Evolutionary conservation across 495 filamentous ascomycete genomes (phyloP).

Genomic region (Aspergillus sclerotiicarbonarius): DNA sequence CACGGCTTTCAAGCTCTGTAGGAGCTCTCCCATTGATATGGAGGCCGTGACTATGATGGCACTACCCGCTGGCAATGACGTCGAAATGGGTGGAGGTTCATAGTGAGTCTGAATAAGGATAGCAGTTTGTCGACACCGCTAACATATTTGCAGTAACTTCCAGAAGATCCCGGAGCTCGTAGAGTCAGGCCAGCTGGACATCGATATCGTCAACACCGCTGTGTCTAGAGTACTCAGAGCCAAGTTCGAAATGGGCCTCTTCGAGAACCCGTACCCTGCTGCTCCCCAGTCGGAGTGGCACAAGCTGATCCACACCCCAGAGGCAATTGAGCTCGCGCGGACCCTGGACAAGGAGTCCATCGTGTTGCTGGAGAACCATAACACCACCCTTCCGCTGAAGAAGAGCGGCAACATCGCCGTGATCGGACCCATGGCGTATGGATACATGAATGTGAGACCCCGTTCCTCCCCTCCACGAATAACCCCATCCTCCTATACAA

Average conservation of each 20-base stretch:
- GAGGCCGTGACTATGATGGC: constrained; percentile 54
- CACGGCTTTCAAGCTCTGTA: constrained; percentile 60
- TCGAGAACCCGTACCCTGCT: constrained; percentile 62
- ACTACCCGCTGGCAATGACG: constrained; percentile 65
- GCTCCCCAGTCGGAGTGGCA: constrained; percentile 50
- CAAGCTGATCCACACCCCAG: constrained; percentile 56
- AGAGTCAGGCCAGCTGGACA: constrained; percentile 53
- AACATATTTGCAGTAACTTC: constrained; percentile 47
- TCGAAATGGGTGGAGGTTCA: constrained; percentile 74
- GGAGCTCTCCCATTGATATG: constrained; percentile 55
- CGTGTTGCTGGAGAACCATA: constrained; percentile 66
- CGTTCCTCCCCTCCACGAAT: background rate
- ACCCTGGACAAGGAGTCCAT: constrained; percentile 66
- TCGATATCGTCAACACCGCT: constrained; percentile 58
- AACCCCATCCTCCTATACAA: too few relatives aligned
- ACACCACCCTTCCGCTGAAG: constrained; percentile 57
- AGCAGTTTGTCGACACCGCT: background rate
- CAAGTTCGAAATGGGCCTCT: constrained; percentile 66
- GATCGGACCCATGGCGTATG: constrained; percentile 73
- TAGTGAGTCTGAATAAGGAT: constrained; percentile 36
- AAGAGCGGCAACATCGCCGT: constrained; percentile 62
- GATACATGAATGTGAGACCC: constrained; percentile 60
- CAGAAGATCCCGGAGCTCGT: constrained; percentile 63
- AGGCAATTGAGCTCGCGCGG: constrained; percentile 54
- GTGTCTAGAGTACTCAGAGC: constrained; percentile 59